Conservation (phyloP, 1,139 yeast genomes). For the Taphrina populina region DNA sequence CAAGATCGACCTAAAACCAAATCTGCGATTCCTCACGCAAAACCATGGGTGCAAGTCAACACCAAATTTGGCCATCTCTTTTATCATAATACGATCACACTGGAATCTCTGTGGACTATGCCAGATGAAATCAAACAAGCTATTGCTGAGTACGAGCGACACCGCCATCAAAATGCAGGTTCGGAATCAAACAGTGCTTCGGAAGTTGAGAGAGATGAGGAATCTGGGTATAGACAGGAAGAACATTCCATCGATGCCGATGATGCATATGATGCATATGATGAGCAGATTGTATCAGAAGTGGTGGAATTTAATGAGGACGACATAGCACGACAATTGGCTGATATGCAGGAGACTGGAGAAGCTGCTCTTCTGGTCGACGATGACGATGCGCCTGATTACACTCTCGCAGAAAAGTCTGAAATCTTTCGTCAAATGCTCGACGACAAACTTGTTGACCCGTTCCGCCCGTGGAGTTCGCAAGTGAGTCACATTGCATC, state of each 20-base stretch:
- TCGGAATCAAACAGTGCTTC: constrained; percentile 16
- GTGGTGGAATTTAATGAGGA: constrained; percentile 38
- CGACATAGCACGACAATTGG: constrained; percentile 40
- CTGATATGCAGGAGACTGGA: constrained; percentile 39
- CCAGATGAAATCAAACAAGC: constrained; percentile 45
- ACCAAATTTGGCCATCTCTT: constrained; percentile 52
- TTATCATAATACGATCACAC: constrained; percentile 46
- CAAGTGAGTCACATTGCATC: constrained; percentile 49
- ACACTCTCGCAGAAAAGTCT: constrained; percentile 35
- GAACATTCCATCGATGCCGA: no score
- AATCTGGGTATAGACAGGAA: constrained; percentile 12
- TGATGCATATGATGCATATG: constrained; percentile 37
- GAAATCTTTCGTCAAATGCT: constrained; percentile 42
- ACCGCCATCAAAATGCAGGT: not conserved
- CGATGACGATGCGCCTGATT: constrained; percentile 37
- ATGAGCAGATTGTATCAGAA: constrained; percentile 37
- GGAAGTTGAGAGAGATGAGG: constrained; percentile 25
- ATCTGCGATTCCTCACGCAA: constrained; percentile 33
- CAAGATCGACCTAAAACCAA: constrained; percentile 34
- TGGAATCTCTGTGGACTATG: constrained; percentile 48
- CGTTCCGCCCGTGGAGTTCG: constrained; percentile 52
- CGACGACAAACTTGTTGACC: constrained; percentile 44
- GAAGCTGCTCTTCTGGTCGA: constrained; percentile 33
- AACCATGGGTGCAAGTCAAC: constrained; percentile 51
- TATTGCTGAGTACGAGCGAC: constrained; percentile 38